A percentile compares a stretch with the other conserved stretches of the same genome.
Evolutionary conservation across 495 filamentous ascomycete species (phyloP).

Genomic region (Podospora pseudocomata): DNA sequence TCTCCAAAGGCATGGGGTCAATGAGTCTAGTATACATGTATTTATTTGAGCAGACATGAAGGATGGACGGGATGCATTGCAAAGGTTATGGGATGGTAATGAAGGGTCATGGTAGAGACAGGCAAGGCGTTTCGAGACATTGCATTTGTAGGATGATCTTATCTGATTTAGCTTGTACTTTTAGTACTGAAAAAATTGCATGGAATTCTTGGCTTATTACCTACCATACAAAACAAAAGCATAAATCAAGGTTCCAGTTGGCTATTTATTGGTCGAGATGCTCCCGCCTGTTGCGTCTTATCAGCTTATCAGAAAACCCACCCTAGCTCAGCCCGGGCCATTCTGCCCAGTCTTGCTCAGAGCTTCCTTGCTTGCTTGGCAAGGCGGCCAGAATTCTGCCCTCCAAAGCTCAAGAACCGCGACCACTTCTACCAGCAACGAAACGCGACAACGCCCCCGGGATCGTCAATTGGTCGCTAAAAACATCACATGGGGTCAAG

Average conservation of each 20-base stretch:
- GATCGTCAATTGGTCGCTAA: conserved; percentile 21
- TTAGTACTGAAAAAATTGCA: background rate
- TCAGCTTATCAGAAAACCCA: background rate
- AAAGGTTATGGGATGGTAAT: conserved; percentile 1
- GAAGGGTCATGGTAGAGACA: background rate
- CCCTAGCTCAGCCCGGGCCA: background rate
- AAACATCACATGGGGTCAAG: conserved; percentile 35
- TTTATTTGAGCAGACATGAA: conserved; percentile 10
- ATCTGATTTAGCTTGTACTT: background rate
- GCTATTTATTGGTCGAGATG: background rate
- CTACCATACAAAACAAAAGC: background rate
- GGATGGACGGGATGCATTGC: conserved; percentile 10
- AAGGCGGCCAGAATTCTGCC: conserved; percentile 30
- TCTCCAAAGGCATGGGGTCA: background rate
- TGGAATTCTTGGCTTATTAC: background rate
- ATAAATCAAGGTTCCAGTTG: background rate
- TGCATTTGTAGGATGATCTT: background rate
- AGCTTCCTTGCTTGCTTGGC: conserved; percentile 18
- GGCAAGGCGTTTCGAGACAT: background rate
- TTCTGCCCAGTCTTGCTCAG: conserved; percentile 15
- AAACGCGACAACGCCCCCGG: conserved; percentile 23
- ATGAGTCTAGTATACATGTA: background rate
- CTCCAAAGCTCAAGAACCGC: conserved; percentile 24
- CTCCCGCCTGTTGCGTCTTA: background rate
- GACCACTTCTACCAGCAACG: conserved; percentile 20